A percentile compares a stretch with the other conserved stretches of the same genome.
These are phyloP conservation scores for Fusarium graminum DNA, from an alignment of 2,329 filamentous ascomycete species.

Conservation along the genomic window DNA sequence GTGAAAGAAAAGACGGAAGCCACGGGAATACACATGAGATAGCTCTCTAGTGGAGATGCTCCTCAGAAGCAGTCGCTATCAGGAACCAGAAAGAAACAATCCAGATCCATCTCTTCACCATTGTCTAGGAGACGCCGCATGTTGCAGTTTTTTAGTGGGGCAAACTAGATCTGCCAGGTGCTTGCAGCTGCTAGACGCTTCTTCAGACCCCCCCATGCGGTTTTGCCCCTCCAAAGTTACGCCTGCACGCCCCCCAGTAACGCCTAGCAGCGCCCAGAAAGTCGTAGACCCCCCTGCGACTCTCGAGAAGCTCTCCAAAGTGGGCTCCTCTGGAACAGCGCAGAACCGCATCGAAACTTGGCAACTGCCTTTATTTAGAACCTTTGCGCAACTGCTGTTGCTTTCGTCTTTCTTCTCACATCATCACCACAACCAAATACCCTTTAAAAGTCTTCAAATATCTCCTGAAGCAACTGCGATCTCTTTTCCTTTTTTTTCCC, in stretches of 20 bases:
- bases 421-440: constrained; percentile 48
- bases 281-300: constrained; percentile 43
- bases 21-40: constrained; percentile 30
- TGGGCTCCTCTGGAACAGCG: constrained; percentile 59
- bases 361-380: constrained; percentile 57
- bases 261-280: constrained; percentile 43
- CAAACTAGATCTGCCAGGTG: constrained; percentile 42
- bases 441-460: constrained; percentile 45
- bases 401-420: constrained; percentile 47
- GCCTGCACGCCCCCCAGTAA: constrained; percentile 25
- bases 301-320: constrained; percentile 47
- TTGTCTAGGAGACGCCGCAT: constrained; percentile 29
- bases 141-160: constrained; percentile 37
- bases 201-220: constrained; percentile 40
- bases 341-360: constrained; percentile 60
- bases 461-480: constrained; percentile 44
- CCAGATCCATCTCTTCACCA: constrained; percentile 31
- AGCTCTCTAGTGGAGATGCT: constrained; percentile 7
- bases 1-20: constrained; percentile 21
- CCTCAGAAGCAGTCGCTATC: constrained; percentile 6
- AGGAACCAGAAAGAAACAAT: constrained; percentile 33
- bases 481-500: constrained; percentile 39
- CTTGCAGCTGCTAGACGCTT: constrained; percentile 53
- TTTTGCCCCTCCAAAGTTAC: constrained; percentile 46
- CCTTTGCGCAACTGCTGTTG: constrained; percentile 45